These are phyloP conservation scores for Fragilariopsis cylindrus DNA, from an alignment of 108 stramenopile genomes.

Conservation along the genomic window DNA sequence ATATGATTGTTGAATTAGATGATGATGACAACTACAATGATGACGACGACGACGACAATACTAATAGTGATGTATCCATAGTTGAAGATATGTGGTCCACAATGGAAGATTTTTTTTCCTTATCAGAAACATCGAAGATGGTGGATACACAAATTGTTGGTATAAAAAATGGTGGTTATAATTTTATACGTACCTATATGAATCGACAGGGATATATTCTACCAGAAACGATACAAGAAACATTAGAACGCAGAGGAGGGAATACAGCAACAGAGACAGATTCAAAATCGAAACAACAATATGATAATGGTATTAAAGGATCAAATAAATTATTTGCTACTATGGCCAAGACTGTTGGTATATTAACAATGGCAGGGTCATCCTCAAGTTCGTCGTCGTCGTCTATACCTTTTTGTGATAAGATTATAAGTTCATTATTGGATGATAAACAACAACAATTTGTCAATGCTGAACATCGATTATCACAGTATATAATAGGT, in stretches of 20 bases:
- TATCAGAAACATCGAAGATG: background rate
- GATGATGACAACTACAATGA: background rate
- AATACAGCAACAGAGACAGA: no score
- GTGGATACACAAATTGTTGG: slow-evolving; percentile 16
- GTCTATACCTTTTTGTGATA: background rate
- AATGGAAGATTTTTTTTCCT: slow-evolving; percentile 15
- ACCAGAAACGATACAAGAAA: slow-evolving; percentile 24
- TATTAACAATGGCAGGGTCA: slow-evolving; percentile 1
- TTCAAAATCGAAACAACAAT: background rate
- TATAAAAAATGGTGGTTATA: slow-evolving; percentile 24
- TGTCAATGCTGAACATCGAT: slow-evolving; percentile 26
- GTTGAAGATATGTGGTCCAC: slow-evolving; percentile 24
- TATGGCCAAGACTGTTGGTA: slow-evolving; percentile 17
- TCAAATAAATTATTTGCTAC: slow-evolving; percentile 13
- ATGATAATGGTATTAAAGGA: background rate
- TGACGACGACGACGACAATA: no score
- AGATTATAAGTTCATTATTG: slow-evolving; percentile 4
- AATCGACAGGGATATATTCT: background rate
- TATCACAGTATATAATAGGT: slow-evolving; percentile 19
- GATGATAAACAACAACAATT: slow-evolving; percentile 14
- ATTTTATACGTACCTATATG: slow-evolving; percentile 24
- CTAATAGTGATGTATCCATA: background rate
- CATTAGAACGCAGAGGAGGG: slow-evolving; percentile 1
- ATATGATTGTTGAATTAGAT: slow-evolving; percentile 16
- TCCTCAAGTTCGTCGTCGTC: background rate